Evolutionary conservation across 176 grass and related monocot species (phyloP).

Genomic region (Triticum urartu): DNA sequence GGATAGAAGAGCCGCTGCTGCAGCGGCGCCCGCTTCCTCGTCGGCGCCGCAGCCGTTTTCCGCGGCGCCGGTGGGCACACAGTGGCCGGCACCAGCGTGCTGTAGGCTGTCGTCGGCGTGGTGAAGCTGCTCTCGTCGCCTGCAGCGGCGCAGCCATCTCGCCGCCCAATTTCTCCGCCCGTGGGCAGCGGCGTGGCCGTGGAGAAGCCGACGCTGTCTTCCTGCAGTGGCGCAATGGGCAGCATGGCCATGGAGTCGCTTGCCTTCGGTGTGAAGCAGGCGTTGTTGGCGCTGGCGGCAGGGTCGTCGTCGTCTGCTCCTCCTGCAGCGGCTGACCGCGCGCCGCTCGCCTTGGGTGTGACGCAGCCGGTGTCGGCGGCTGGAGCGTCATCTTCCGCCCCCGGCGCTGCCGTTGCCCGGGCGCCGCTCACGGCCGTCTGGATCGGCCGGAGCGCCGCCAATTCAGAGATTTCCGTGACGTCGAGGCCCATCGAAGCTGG

Average conservation of each 20-base stretch:
- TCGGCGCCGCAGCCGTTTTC: constrained; percentile 32
- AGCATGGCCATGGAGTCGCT: no score
- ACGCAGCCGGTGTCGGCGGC: constrained; percentile 31
- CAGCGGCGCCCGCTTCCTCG: constrained; percentile 44
- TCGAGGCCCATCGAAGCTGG: constrained; percentile 45
- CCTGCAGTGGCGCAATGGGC: background rate
- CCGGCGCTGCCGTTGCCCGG: constrained; percentile 21
- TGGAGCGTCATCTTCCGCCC: background rate
- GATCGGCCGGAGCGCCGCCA: constrained; percentile 49
- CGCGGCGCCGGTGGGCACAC: constrained; percentile 69
- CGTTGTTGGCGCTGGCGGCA: background rate
- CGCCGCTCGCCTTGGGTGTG: constrained; percentile 11
- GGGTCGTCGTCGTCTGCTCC: constrained; percentile 5
- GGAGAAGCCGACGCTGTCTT: constrained; percentile 12
- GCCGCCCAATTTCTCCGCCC: background rate
- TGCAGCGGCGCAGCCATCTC: background rate
- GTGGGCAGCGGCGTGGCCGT: constrained; percentile 49
- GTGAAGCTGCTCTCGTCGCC: constrained; percentile 19
- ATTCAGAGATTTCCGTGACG: constrained; percentile 39
- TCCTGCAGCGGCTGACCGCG: background rate
- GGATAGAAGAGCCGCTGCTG: constrained; percentile 43
- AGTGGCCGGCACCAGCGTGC: constrained; percentile 19
- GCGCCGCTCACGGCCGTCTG: background rate
- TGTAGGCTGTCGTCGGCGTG: constrained; percentile 53
- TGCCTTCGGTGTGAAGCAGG: constrained; percentile 38